These are phyloP conservation scores for Aspergillus sp. DNA, from an alignment of 2,329 filamentous ascomycete species.

Conservation along the genomic window DNA sequence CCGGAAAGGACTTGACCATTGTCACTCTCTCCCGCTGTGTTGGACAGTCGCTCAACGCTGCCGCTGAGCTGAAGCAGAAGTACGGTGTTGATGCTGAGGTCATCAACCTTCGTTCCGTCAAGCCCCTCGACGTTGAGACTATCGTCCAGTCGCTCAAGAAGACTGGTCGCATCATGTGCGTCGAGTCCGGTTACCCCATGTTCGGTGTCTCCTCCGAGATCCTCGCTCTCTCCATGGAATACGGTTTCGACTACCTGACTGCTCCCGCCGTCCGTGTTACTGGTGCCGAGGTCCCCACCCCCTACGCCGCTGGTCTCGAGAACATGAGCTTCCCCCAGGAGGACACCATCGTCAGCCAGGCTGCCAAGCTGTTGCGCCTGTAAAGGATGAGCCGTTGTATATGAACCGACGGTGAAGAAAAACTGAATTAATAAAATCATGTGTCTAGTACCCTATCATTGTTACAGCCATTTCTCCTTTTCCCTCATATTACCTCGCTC, in stretches of 20 bases:
- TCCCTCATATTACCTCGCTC: slow-evolving; percentile 7
- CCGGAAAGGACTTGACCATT: slow-evolving; percentile 93
- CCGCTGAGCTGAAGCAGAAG: slow-evolving; percentile 90
- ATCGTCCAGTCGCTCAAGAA: slow-evolving; percentile 99
- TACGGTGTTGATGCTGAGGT: slow-evolving; percentile 96
- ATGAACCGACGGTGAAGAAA: slow-evolving; percentile 16
- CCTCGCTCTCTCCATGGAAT: slow-evolving; percentile 93
- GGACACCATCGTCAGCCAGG: slow-evolving; percentile 81
- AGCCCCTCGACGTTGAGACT: slow-evolving; percentile 91
- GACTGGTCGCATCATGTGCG: slow-evolving; percentile 85
- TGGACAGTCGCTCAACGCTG: slow-evolving; percentile 84
- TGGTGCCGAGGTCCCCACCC: slow-evolving; percentile 94
- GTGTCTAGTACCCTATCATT: slow-evolving; percentile 36
- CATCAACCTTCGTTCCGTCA: slow-evolving; percentile 96
- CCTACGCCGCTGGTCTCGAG: slow-evolving; percentile 90
- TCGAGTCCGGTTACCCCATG: slow-evolving; percentile 95
- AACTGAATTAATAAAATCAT: slow-evolving; percentile 33
- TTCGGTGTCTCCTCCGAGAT: slow-evolving; percentile 94
- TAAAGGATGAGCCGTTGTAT: slow-evolving; percentile 47
- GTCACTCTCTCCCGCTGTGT: slow-evolving; percentile 94
- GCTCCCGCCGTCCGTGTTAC: slow-evolving; percentile 92
- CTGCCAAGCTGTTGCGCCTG: slow-evolving; percentile 82
- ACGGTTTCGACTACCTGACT: slow-evolving; percentile 96
- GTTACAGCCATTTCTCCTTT: slow-evolving; percentile 20
- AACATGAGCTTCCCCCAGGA: slow-evolving; percentile 94